These are phyloP conservation scores for Hebeloma cylindrosporum DNA, from an alignment of 768 basidiomycete species.

Conservation along the genomic window DNA sequence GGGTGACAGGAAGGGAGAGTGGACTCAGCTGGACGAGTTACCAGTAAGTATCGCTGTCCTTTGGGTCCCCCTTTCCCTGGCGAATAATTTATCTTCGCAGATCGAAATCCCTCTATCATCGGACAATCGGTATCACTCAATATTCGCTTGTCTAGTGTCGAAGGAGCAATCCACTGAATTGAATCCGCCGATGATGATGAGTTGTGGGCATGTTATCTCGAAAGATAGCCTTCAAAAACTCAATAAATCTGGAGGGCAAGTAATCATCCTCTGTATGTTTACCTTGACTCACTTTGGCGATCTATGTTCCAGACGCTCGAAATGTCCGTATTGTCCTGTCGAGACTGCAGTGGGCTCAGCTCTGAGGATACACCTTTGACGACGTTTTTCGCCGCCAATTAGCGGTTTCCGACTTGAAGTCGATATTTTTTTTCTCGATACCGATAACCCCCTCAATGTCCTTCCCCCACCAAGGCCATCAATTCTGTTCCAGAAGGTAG, in stretches of 20 bases:
- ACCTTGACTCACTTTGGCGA: constrained; percentile 3
- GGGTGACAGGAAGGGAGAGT: constrained; percentile 90
- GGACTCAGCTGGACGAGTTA: constrained; percentile 85
- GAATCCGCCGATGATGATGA: constrained; percentile 98
- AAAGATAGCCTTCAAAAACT: constrained; percentile 90
- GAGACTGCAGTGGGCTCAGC: constrained; percentile 64
- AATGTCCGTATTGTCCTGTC: constrained; percentile 94
- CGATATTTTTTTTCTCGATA: too few species aligned
- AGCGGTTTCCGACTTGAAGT: background rate
- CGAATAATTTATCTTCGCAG: constrained; percentile 39
- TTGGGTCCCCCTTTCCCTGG: constrained; percentile 3
- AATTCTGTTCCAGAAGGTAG: too few species aligned
- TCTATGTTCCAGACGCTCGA: constrained; percentile 65
- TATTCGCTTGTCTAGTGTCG: constrained; percentile 96
- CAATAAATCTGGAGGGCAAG: constrained; percentile 76
- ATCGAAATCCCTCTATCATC: constrained; percentile 90
- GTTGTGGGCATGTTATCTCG: constrained; percentile 93
- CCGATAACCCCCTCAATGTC: too few species aligned
- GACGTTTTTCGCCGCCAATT: background rate
- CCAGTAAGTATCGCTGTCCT: constrained; percentile 53
- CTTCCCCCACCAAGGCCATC: too few species aligned
- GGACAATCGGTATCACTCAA: constrained; percentile 91
- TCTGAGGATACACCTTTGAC: constrained; percentile 65
- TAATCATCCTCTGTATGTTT: constrained; percentile 7
- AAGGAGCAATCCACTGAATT: constrained; percentile 93